These are phyloP conservation scores for Boletus vinaceobasis DNA, from an alignment of 768 basidiomycete species.

Conservation along the genomic window DNA sequence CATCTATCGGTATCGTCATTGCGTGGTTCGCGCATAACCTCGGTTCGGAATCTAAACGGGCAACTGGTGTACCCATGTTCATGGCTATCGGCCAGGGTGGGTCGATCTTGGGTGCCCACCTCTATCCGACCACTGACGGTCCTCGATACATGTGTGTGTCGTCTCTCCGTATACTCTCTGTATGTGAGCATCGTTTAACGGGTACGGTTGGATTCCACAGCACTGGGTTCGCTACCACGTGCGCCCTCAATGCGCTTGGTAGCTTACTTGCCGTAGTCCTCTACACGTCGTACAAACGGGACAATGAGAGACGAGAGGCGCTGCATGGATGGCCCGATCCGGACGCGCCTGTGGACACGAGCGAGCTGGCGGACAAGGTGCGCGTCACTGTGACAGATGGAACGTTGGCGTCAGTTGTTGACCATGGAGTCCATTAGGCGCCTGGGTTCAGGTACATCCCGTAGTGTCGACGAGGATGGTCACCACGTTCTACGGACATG, in stretches of 20 bases:
- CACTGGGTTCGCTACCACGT: slow-evolving; percentile 58
- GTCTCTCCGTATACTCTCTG: not conserved
- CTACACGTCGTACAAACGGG: slow-evolving; percentile 57
- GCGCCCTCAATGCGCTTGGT: slow-evolving; percentile 24
- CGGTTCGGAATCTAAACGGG: slow-evolving; percentile 74
- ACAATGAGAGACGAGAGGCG: slow-evolving; percentile 54
- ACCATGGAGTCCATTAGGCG: not conserved
- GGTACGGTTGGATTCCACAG: not conserved
- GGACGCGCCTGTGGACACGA: slow-evolving; percentile 54
- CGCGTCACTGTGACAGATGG: not conserved
- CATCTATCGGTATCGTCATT: slow-evolving; percentile 67
- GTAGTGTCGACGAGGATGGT: not conserved
- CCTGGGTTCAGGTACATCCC: not conserved
- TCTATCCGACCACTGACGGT: slow-evolving; percentile 62
- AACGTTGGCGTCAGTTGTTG: not conserved
- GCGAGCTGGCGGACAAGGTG: slow-evolving; percentile 66
- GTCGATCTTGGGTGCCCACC: slow-evolving; percentile 70
- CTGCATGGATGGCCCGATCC: slow-evolving; percentile 48
- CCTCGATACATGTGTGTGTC: slow-evolving; percentile 60
- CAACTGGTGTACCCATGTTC: slow-evolving; percentile 72
- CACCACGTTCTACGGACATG: not conserved
- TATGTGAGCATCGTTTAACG: not conserved
- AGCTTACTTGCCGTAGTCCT: slow-evolving; percentile 40
- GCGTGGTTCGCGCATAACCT: slow-evolving; percentile 81
- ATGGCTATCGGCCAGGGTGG: slow-evolving; percentile 81